A percentile compares a stretch with the other conserved stretches of the same genome.
Conservation (phyloP, 116 monocot genomes). For the Papilionanthe hybrid region DNA sequence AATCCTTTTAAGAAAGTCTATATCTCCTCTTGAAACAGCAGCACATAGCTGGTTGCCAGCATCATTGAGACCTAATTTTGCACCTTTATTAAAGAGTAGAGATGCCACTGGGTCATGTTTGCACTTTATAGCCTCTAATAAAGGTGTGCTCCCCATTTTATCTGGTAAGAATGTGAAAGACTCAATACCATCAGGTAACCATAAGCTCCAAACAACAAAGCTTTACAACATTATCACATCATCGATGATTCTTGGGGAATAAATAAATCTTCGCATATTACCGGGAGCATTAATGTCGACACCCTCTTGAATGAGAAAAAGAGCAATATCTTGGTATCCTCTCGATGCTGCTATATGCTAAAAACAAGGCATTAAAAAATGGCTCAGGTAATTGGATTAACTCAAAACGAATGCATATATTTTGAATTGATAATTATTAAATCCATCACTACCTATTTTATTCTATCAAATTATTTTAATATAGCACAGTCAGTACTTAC, state of each 20-base stretch:
- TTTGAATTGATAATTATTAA: not conserved
- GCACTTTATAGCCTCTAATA: slow-evolving; percentile 69
- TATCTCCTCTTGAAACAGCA: slow-evolving; percentile 57
- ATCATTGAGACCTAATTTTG: slow-evolving; percentile 44
- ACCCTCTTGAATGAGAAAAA: slow-evolving; percentile 71
- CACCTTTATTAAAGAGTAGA: slow-evolving; percentile 55
- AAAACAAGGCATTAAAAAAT: slow-evolving; percentile 3
- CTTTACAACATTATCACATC: not conserved
- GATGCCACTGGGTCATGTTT: slow-evolving; percentile 69
- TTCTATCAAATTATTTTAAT: not conserved
- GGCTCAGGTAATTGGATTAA: not conserved
- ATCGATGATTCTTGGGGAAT: not conserved
- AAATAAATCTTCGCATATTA: slow-evolving; percentile 12
- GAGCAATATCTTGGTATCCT: slow-evolving; percentile 57
- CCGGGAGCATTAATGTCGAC: slow-evolving; percentile 59
- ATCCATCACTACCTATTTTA: not conserved
- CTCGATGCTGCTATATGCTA: slow-evolving; percentile 83
- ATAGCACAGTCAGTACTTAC: slow-evolving; percentile 27
- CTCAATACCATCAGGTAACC: not conserved
- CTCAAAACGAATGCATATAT: not conserved
- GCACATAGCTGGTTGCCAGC: slow-evolving; percentile 66
- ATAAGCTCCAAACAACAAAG: not conserved
- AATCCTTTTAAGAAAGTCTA: slow-evolving; percentile 54
- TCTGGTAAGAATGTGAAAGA: slow-evolving; percentile 31
- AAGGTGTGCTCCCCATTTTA: slow-evolving; percentile 84